phyloP scores from a whole-genome alignment of 768 basidiomycete genomes.

The Lactarius trivialis region DNA sequence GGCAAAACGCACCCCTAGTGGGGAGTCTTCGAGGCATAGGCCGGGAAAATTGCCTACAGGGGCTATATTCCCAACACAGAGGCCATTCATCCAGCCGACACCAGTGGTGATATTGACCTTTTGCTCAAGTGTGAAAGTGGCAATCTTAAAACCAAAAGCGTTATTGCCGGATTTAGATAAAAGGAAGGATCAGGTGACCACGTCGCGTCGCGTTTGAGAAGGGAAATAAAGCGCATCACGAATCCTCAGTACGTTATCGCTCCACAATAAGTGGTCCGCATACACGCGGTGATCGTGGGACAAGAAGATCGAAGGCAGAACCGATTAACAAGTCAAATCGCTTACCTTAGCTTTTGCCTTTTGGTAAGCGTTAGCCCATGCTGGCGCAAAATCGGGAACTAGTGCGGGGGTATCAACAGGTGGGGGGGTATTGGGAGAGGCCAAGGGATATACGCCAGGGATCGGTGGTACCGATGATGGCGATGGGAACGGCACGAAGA shows the following conservation, averaged over 20 bases:
- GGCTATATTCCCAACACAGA: constrained; percentile 64
- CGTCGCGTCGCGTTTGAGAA: neutral
- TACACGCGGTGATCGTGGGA: neutral
- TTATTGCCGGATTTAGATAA: neutral
- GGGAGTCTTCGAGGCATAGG: constrained; percentile 70
- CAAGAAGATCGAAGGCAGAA: neutral
- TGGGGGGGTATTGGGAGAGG: constrained; percentile 53
- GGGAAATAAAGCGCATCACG: neutral
- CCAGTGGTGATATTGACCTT: constrained; percentile 24
- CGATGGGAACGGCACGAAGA: constrained; percentile 18
- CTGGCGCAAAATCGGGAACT: constrained; percentile 41
- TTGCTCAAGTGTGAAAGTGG: constrained; percentile 18
- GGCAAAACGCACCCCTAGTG: constrained; percentile 69
- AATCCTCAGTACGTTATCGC: neutral
- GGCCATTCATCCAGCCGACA: constrained; percentile 51
- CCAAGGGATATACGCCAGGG: constrained; percentile 46
- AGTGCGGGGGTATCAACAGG: constrained; percentile 37
- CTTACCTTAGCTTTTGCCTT: constrained; percentile 41
- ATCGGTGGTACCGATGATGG: constrained; percentile 44
- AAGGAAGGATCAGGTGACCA: neutral
- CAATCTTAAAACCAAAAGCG: constrained; percentile 2
- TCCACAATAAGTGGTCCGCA: neutral
- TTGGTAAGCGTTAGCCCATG: constrained; percentile 54
- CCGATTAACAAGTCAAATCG: neutral
- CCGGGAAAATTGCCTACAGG: constrained; percentile 52